A percentile compares a stretch with the other conserved stretches of the same genome.
phyloP scores from a whole-genome alignment of 208 protist genomes.

The Borovskyia barvae region DNA sequence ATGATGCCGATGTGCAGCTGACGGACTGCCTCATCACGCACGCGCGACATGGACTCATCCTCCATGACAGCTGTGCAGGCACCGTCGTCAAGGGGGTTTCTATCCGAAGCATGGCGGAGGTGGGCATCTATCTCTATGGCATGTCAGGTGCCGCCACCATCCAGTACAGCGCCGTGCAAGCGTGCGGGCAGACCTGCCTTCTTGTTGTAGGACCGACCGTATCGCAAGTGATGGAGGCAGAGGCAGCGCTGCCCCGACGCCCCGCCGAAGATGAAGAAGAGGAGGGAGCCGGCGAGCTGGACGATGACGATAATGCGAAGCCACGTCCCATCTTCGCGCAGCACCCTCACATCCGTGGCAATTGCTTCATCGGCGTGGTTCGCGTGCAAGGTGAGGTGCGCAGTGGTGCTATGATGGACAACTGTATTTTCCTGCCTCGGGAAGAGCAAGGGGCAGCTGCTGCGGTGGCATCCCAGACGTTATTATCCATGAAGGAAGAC shows the following conservation, averaged over 20 bases:
- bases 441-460: conserved; percentile 15
- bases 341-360: conserved; percentile 56
- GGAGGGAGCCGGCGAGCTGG: conserved; percentile 33
- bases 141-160: conserved; percentile 39
- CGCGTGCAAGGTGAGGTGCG: conserved; percentile 70
- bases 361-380: conserved; percentile 56
- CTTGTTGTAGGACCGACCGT: conserved; percentile 56
- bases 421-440: conserved; percentile 58
- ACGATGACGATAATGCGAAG: not conserved
- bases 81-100: conserved; percentile 31
- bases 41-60: conserved; percentile 49
- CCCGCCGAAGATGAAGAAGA: conserved; percentile 49
- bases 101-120: conserved; percentile 51
- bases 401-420: conserved; percentile 61
- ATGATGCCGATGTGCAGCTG: conserved; percentile 69
- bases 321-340: conserved; percentile 37
- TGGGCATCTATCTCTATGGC: conserved; percentile 65
- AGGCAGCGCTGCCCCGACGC: conserved; percentile 11
- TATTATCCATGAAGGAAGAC: conserved; percentile 6
- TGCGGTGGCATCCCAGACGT: conserved; percentile 14
- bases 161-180: conserved; percentile 31
- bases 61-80: conserved; percentile 49
- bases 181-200: conserved; percentile 61
- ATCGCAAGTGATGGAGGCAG: conserved; percentile 27
- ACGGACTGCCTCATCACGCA: conserved; percentile 67